phyloP scores from a whole-genome alignment of 768 basidiomycete species.

The Phylloporus sp. region DNA sequence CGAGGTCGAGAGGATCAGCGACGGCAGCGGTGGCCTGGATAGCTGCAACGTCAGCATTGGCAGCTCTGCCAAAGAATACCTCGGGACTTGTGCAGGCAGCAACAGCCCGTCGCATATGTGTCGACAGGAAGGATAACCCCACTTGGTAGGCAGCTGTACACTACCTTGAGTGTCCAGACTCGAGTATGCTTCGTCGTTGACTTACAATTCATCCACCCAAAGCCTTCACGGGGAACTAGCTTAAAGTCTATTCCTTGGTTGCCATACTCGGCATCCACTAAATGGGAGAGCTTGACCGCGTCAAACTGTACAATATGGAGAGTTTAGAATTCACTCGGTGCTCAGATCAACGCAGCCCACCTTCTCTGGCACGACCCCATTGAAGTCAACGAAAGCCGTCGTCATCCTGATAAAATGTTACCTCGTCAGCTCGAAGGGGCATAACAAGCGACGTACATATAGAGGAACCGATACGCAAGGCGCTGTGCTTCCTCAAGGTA shows the following conservation, averaged over 20 bases:
- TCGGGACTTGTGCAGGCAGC: constrained; percentile 93
- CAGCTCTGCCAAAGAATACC: constrained; percentile 68
- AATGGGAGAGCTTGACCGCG: constrained; percentile 90
- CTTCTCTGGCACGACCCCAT: constrained; percentile 98
- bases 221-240: constrained; percentile 95
- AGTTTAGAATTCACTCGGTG: background rate
- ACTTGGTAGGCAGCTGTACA: constrained; percentile 87
- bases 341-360: constrained; percentile 29
- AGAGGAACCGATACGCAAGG: constrained; percentile 93
- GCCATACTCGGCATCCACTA: constrained; percentile 96
- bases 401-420: constrained; percentile 65
- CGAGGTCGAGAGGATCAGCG: constrained; percentile 58
- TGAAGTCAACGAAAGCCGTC: constrained; percentile 92
- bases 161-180: constrained; percentile 2
- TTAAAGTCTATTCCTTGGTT: constrained; percentile 98
- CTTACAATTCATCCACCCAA: constrained; percentile 97
- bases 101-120: constrained; percentile 92
- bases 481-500: constrained; percentile 92
- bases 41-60: constrained; percentile 32
- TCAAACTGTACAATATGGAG: constrained; percentile 60
- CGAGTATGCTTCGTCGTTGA: background rate
- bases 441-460: constrained; percentile 84
- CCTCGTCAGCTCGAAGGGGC: background rate
- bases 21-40: constrained; percentile 34
- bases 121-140: constrained; percentile 90